Percentiles rank a stretch among this genome's conserved stretches.
These are phyloP conservation scores for Heritiera littoralis DNA, from an alignment of 345 rosid genomes.

Conservation along the genomic window DNA sequence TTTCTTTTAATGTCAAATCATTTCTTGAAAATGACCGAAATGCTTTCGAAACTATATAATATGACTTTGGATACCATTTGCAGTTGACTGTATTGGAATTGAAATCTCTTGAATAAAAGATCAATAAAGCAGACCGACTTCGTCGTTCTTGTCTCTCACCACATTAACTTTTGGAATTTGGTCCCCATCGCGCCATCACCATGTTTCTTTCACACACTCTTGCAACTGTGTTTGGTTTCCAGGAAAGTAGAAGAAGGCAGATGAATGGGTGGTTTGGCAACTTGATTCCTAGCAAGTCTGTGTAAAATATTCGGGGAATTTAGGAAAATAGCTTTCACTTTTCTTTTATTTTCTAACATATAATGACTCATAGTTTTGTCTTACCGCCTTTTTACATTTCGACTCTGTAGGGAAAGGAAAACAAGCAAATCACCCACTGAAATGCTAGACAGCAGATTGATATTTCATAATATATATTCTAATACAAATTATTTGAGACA, in stretches of 20 bases:
- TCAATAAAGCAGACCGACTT: neutral
- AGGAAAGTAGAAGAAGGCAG: neutral
- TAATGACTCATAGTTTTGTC: neutral
- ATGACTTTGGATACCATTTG: neutral
- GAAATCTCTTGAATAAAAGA: neutral
- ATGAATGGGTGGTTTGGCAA: neutral
- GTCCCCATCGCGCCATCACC: neutral
- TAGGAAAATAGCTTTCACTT: neutral
- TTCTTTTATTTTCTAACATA: neutral
- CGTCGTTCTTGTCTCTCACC: neutral
- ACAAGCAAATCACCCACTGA: neutral
- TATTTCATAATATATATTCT: neutral
- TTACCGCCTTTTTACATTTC: neutral
- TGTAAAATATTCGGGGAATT: neutral
- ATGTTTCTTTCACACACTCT: neutral
- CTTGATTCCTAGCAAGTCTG: neutral
- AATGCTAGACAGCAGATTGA: too few relatives aligned
- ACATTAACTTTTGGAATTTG: neutral
- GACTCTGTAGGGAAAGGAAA: neutral
- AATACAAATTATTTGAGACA: neutral
- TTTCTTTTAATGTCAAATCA: conserved; percentile 5
- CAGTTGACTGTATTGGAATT: neutral
- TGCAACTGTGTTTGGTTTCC: neutral
- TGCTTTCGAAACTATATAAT: neutral
- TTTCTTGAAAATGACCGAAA: neutral